A percentile compares a stretch with the other conserved stretches of the same genome.
Evolutionary conservation across 495 filamentous ascomycete species (phyloP).

Genomic region (Hypomontagnella submonticulosa): DNA sequence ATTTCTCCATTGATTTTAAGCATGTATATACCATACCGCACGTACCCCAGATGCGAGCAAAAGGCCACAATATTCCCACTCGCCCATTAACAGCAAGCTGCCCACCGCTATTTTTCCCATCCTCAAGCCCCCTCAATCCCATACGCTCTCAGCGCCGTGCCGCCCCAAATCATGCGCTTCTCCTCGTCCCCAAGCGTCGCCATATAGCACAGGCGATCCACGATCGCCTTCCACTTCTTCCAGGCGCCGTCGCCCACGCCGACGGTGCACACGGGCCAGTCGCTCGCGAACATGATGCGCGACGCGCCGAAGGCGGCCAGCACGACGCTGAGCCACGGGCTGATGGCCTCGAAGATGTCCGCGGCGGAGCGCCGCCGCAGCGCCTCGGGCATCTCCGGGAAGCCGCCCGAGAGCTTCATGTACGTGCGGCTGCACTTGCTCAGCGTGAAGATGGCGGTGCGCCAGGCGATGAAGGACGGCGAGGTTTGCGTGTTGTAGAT

Average conservation of each 20-base stretch:
- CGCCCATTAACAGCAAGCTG: neutral
- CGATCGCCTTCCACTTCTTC: slow-evolving; percentile 67
- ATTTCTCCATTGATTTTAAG: no score
- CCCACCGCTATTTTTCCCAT: neutral
- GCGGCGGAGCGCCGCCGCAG: slow-evolving; percentile 54
- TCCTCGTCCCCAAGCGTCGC: slow-evolving; percentile 66
- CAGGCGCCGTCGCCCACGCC: slow-evolving; percentile 66
- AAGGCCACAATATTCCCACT: slow-evolving; percentile 10
- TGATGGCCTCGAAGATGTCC: slow-evolving; percentile 58
- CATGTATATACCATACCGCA: neutral
- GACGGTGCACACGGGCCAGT: slow-evolving; percentile 89
- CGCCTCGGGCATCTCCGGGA: slow-evolving; percentile 73
- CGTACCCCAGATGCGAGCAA: neutral
- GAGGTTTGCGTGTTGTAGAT: slow-evolving; percentile 62
- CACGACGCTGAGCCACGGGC: slow-evolving; percentile 73
- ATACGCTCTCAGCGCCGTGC: slow-evolving; percentile 74
- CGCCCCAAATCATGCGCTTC: slow-evolving; percentile 72
- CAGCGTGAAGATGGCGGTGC: slow-evolving; percentile 66
- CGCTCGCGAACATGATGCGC: slow-evolving; percentile 87
- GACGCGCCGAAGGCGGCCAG: slow-evolving; percentile 73
- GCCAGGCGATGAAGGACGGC: slow-evolving; percentile 67
- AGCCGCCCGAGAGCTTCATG: slow-evolving; percentile 89
- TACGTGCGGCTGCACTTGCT: slow-evolving; percentile 70
- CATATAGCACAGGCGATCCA: slow-evolving; percentile 68
- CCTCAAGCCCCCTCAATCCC: slow-evolving; percentile 52